Percentiles rank a stretch among this genome's conserved stretches.
phyloP scores from a whole-genome alignment of 768 basidiomycete genomes.

The Lactifluus pinguis region DNA sequence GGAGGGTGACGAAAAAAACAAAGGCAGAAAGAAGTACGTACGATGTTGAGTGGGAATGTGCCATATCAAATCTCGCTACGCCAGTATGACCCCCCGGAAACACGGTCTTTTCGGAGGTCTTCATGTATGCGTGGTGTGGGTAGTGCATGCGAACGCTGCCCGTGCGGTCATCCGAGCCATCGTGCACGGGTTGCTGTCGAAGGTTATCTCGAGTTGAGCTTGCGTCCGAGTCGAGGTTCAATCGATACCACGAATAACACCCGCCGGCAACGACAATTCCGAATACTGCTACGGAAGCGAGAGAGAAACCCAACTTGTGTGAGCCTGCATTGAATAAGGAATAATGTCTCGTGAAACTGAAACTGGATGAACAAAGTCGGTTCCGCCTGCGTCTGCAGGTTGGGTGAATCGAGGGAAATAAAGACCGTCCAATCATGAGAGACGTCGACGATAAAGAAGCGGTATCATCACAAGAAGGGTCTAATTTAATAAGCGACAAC shows the following conservation, averaged over 20 bases:
- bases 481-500: no score
- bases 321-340: neutral
- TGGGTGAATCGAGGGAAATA: neutral
- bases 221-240: constrained; percentile 2
- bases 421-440: neutral
- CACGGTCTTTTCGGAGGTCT: neutral
- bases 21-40: no score
- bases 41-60: neutral
- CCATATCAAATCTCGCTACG: constrained; percentile 1
- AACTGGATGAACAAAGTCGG: neutral
- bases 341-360: neutral
- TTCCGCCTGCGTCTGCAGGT: neutral
- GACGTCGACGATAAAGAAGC: no score
- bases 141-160: neutral
- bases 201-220: neutral
- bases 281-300: neutral
- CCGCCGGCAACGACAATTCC: neutral
- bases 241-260: constrained; percentile 1
- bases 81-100: constrained; percentile 7
- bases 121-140: neutral
- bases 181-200: neutral
- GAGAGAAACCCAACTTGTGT: neutral
- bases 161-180: neutral
- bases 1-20: no score
- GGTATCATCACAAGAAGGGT: no score